Evolutionary conservation across 495 filamentous ascomycete species (phyloP).

Genomic region (Daldinia loculata): DNA sequence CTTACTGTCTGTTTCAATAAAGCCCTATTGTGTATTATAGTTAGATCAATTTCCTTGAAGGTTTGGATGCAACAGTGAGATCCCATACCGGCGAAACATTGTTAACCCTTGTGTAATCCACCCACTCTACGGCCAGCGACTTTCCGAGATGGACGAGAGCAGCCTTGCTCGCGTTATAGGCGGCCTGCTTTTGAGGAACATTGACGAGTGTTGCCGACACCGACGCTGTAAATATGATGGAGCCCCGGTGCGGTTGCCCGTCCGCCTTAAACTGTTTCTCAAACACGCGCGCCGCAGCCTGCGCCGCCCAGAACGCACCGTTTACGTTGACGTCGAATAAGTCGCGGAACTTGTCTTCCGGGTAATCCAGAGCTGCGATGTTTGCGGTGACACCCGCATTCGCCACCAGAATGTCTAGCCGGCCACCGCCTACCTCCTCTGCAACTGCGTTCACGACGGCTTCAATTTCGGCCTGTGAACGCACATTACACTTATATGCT

Average conservation of each 20-base stretch:
- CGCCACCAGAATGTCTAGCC: slow-evolving; percentile 47
- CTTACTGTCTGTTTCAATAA: slow-evolving; percentile 45
- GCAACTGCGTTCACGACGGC: slow-evolving; percentile 24
- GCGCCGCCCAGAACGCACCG: slow-evolving; percentile 75
- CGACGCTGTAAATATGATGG: slow-evolving; percentile 64
- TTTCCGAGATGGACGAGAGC: slow-evolving; percentile 69
- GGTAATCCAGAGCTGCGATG: slow-evolving; percentile 69
- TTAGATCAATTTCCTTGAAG: background rate
- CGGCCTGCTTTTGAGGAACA: slow-evolving; percentile 68
- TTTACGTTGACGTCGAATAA: slow-evolving; percentile 79
- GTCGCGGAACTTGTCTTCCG: slow-evolving; percentile 67
- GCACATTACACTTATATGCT: slow-evolving; percentile 41
- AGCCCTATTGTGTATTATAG: slow-evolving; percentile 20
- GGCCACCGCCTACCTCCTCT: slow-evolving; percentile 32
- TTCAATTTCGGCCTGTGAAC: slow-evolving; percentile 33
- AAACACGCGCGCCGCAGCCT: slow-evolving; percentile 76
- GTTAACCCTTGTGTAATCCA: slow-evolving; percentile 65
- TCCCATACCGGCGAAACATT: slow-evolving; percentile 67
- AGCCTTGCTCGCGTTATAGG: slow-evolving; percentile 70
- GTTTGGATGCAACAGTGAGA: background rate
- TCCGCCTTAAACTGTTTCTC: slow-evolving; percentile 56
- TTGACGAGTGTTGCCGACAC: slow-evolving; percentile 73
- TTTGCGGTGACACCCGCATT: slow-evolving; percentile 74
- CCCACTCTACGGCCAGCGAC: slow-evolving; percentile 62
- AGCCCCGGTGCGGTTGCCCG: slow-evolving; percentile 67